Percentiles rank a stretch among this genome's conserved stretches.
Conservation (phyloP, 768 basidiomycete genomes). For the Fomitopsis serialis region DNA sequence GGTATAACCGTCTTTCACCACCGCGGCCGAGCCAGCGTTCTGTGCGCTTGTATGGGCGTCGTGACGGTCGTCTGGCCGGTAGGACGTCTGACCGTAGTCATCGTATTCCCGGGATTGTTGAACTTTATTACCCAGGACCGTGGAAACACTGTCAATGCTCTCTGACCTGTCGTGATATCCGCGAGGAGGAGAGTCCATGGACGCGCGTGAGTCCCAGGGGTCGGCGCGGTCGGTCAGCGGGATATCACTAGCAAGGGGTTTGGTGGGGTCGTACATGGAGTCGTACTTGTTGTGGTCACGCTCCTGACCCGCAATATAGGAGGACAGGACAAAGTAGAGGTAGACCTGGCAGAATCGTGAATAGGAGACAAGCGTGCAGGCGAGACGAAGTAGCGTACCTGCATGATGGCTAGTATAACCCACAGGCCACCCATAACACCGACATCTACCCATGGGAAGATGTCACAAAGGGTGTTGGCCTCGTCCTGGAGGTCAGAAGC, state of each 20-base stretch:
- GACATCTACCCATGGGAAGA: slow-evolving; percentile 90
- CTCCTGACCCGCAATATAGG: slow-evolving; percentile 69
- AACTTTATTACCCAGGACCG: slow-evolving; percentile 43
- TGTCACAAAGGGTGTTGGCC: slow-evolving; percentile 73
- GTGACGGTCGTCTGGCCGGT: slow-evolving; percentile 19
- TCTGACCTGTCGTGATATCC: slow-evolving; percentile 45
- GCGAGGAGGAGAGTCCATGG: slow-evolving; percentile 28
- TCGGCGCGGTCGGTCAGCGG: slow-evolving; percentile 60
- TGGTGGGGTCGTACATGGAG: slow-evolving; percentile 56
- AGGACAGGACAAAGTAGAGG: slow-evolving; percentile 42
- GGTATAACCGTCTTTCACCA: slow-evolving; percentile 22
- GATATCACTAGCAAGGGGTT: slow-evolving; percentile 52
- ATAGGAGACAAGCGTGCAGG: slow-evolving; percentile 21
- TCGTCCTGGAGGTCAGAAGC: slow-evolving; percentile 35
- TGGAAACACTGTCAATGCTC: slow-evolving; percentile 51
- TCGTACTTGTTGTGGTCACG: slow-evolving; percentile 81
- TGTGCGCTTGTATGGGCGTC: slow-evolving; percentile 31
- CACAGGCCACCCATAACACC: slow-evolving; percentile 90
- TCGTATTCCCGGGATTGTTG: slow-evolving; percentile 18
- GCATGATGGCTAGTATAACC: slow-evolving; percentile 71
- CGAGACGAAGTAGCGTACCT: slow-evolving; percentile 39
- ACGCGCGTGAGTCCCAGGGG: slow-evolving; percentile 64
- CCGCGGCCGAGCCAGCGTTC: slow-evolving; percentile 33
- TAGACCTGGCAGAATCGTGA: slow-evolving; percentile 42
- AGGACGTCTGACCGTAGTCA: slow-evolving; percentile 16